phyloP scores from a whole-genome alignment of 768 basidiomycete species.

The Rhodotorula diobovata region DNA sequence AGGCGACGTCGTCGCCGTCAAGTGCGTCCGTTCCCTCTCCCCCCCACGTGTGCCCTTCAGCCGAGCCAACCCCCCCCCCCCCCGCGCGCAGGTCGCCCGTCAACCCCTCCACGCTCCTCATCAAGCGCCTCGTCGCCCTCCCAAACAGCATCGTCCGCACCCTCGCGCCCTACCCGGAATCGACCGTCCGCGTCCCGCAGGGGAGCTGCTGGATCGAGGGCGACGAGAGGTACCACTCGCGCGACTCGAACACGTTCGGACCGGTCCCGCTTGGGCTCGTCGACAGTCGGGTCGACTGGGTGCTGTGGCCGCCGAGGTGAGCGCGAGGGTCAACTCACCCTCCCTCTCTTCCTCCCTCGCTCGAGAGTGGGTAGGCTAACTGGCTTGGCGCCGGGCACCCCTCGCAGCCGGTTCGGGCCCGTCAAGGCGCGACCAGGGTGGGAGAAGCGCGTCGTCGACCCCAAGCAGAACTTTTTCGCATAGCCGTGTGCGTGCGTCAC shows the following conservation, averaged over 20 bases:
- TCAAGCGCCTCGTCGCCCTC: conserved; percentile 43
- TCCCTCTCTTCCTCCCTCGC: background rate
- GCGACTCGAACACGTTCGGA: conserved; percentile 41
- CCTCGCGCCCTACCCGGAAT: conserved; percentile 22
- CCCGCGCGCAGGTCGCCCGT: conserved; percentile 25
- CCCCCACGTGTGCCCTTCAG: background rate
- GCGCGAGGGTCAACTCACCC: too few species aligned
- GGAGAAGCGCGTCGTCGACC: conserved; percentile 23
- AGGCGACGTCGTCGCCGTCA: conserved; percentile 42
- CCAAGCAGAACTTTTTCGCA: background rate
- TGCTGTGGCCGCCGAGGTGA: conserved; percentile 34
- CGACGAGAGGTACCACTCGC: conserved; percentile 40
- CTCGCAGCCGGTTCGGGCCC: conserved; percentile 19
- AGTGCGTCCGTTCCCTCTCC: conserved; percentile 6
- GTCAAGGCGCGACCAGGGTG: conserved; percentile 19
- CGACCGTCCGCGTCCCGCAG: conserved; percentile 23
- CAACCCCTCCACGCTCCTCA: conserved; percentile 32
- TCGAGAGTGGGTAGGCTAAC: fast-evolving
- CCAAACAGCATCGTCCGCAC: conserved; percentile 40
- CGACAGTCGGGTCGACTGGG: conserved; percentile 29
- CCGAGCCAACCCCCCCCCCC: too few species aligned
- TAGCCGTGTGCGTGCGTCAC: background rate
- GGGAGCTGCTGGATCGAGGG: conserved; percentile 42
- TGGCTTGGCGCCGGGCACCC: too few species aligned
- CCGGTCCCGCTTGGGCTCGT: conserved; percentile 37